Percentiles rank a stretch among this genome's conserved stretches.
Evolutionary conservation across 495 filamentous ascomycete species (phyloP).

Genomic region (Aspergillus wentii): DNA sequence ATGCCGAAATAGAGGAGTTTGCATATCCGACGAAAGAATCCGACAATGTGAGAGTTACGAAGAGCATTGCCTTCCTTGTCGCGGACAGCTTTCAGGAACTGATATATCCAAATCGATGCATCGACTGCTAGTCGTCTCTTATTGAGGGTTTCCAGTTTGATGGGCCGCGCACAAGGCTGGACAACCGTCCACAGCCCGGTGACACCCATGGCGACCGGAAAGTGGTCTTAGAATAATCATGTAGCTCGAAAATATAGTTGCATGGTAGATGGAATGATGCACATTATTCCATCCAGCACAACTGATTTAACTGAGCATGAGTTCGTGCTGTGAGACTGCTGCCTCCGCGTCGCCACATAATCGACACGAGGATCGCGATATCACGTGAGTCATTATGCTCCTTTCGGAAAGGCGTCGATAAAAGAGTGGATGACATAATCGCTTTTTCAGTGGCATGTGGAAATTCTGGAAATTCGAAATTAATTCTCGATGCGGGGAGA

Average conservation of each 20-base stretch:
- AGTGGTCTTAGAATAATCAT: background rate
- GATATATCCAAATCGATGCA: slow-evolving; percentile 99
- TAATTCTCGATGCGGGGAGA: slow-evolving; percentile 12
- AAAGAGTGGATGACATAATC: slow-evolving; percentile 16
- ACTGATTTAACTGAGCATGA: too few relatives aligned
- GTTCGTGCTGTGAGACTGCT: too few relatives aligned
- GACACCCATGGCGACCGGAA: slow-evolving; percentile 72
- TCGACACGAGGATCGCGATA: slow-evolving; percentile 16
- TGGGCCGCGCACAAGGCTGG: slow-evolving; percentile 76
- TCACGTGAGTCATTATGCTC: slow-evolving; percentile 24
- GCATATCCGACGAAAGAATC: slow-evolving; percentile 97
- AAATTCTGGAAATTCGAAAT: slow-evolving; percentile 14
- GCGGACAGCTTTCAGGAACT: slow-evolving; percentile 96
- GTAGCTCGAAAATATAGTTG: background rate
- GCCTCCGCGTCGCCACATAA: slow-evolving; percentile 8
- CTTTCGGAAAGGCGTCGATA: slow-evolving; percentile 13
- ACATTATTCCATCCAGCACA: too few relatives aligned
- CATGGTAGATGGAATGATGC: background rate
- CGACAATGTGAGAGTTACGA: slow-evolving; percentile 89
- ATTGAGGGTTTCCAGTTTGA: slow-evolving; percentile 93
- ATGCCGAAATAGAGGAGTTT: slow-evolving; percentile 97
- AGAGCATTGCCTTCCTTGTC: slow-evolving; percentile 98
- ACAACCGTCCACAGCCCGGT: slow-evolving; percentile 94
- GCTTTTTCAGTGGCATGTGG: slow-evolving; percentile 7
- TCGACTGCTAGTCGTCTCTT: slow-evolving; percentile 93